These are phyloP conservation scores for Sporothrix humicola DNA, from an alignment of 2,329 filamentous ascomycete species.

Conservation along the genomic window DNA sequence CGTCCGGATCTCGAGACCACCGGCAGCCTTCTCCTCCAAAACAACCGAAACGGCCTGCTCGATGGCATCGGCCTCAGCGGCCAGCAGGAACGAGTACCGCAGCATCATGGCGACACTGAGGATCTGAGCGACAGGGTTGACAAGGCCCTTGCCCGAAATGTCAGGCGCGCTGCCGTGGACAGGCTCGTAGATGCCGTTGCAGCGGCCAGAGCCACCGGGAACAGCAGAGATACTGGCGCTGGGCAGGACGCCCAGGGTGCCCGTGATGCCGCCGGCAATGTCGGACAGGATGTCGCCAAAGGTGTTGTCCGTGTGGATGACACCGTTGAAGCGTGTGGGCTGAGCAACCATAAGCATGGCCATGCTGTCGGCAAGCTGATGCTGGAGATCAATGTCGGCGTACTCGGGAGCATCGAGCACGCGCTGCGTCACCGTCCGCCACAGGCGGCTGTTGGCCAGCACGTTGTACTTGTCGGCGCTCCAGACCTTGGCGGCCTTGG, in stretches of 20 bases:
- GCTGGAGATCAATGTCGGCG: constrained; percentile 50
- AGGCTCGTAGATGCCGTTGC: constrained; percentile 77
- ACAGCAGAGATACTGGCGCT: constrained; percentile 54
- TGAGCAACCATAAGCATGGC: constrained; percentile 56
- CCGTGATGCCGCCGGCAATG: constrained; percentile 53
- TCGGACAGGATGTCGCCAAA: constrained; percentile 57
- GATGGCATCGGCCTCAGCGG: constrained; percentile 65
- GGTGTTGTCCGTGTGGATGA: constrained; percentile 56
- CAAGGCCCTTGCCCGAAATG: constrained; percentile 72
- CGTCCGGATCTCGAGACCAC: constrained; percentile 55
- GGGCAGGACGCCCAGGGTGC: constrained; percentile 53
- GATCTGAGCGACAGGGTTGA: constrained; percentile 75
- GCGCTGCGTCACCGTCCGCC: constrained; percentile 52
- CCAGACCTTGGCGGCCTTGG: constrained; percentile 50
- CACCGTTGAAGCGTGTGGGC: constrained; percentile 54
- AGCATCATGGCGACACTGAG: constrained; percentile 76
- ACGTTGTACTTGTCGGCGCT: constrained; percentile 61
- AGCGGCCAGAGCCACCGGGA: constrained; percentile 45
- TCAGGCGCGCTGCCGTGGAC: constrained; percentile 77
- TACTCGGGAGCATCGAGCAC: constrained; percentile 50
- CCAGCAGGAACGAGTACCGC: constrained; percentile 70
- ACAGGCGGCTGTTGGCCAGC: constrained; percentile 56
- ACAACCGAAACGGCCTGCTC: constrained; percentile 68
- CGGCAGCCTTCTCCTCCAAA: constrained; percentile 58
- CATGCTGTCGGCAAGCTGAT: constrained; percentile 56